These are phyloP conservation scores for Plantago major DNA, from an alignment of 257 asterid species.

Conservation along the genomic window DNA sequence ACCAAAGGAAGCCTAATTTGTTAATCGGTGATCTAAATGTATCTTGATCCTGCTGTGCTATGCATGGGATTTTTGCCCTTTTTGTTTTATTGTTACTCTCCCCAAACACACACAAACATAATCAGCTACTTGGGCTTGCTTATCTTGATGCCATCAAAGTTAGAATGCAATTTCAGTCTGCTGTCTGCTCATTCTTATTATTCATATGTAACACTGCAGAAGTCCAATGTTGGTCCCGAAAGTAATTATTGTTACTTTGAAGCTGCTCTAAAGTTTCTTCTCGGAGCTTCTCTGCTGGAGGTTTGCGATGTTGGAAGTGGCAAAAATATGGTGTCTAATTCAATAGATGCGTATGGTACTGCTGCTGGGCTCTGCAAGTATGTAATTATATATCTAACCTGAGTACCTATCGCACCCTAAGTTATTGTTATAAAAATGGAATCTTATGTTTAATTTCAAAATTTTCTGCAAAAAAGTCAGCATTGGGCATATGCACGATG, in stretches of 20 bases:
- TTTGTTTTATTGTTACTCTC: background rate
- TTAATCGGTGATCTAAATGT: too few relatives aligned
- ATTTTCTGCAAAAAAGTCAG: too few relatives aligned
- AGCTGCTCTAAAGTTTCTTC: conserved; percentile 82
- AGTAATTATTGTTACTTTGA: conserved; percentile 68
- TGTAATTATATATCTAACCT: conserved; percentile 25
- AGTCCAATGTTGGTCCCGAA: conserved; percentile 67
- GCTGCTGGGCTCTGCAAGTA: conserved; percentile 86
- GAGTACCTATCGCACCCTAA: background rate
- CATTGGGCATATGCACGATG: too few relatives aligned
- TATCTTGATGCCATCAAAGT: conserved; percentile 9
- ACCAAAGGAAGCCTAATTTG: too few relatives aligned
- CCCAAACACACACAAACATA: too few relatives aligned
- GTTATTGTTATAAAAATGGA: too few relatives aligned
- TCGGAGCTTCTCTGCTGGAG: conserved; percentile 80
- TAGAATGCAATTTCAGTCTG: conserved; percentile 8
- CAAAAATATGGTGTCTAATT: conserved; percentile 55
- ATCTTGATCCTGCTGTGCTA: too few relatives aligned
- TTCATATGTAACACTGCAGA: conserved; percentile 39
- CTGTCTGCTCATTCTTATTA: conserved; percentile 14
- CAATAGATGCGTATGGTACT: conserved; percentile 53
- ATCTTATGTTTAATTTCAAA: too few relatives aligned
- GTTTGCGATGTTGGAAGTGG: conserved; percentile 42
- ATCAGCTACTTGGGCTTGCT: too few relatives aligned
- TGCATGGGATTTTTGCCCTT: too few relatives aligned